These are phyloP conservation scores for Apiospora kogelbergensis DNA, from an alignment of 2,329 filamentous ascomycete genomes.

Conservation along the genomic window DNA sequence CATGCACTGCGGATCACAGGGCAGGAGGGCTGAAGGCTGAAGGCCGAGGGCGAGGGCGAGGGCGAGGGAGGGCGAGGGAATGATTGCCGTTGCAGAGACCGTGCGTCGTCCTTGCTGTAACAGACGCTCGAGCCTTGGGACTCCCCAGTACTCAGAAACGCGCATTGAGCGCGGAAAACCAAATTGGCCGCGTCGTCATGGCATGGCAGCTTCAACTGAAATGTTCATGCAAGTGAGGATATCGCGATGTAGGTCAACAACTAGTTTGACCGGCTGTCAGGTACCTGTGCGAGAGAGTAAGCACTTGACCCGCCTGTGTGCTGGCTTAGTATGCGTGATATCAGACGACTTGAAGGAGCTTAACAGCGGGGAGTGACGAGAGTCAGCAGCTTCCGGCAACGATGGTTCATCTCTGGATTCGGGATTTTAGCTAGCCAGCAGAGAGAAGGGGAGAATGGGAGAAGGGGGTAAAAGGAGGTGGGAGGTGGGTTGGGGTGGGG, in stretches of 20 bases:
- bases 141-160: background rate
- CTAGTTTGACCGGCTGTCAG: background rate
- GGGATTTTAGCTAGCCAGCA: background rate
- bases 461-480: background rate
- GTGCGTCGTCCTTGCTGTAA: background rate
- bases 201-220: background rate
- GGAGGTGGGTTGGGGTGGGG: background rate
- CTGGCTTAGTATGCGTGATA: background rate
- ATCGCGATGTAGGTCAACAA: background rate
- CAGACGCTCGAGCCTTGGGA: background rate
- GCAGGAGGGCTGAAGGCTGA: background rate
- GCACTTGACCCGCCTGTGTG: background rate
- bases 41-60: background rate
- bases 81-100: background rate
- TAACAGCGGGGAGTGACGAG: background rate
- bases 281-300: background rate
- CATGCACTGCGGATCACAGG: background rate
- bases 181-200: background rate
- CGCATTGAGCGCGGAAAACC: background rate
- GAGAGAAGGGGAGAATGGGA: background rate
- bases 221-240: background rate
- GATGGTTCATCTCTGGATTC: slow-evolving; percentile 3
- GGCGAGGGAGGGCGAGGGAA: background rate
- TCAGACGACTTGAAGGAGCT: background rate
- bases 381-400: background rate